phyloP scores from a whole-genome alignment of 148 eudicot genomes.

The Chenopodium album region DNA sequence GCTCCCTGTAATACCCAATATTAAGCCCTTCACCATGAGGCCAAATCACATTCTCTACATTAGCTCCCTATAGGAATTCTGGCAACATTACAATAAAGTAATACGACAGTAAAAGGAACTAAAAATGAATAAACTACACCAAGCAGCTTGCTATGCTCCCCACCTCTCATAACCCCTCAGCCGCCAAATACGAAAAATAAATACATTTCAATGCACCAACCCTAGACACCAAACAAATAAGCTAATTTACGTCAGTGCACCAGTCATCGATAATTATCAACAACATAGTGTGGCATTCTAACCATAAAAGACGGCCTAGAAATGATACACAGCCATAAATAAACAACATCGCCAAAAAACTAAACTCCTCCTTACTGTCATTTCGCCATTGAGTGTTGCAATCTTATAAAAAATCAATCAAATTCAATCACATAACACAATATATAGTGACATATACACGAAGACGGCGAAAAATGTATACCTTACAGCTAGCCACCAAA shows the following conservation, averaged over 20 bases:
- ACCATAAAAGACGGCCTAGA: not conserved
- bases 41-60: too few relatives aligned
- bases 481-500: conserved; percentile 79
- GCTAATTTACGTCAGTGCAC: not conserved
- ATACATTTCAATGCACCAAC: not conserved
- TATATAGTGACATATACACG: not conserved
- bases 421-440: not conserved
- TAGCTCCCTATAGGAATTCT: too few relatives aligned
- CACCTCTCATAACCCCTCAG: not conserved
- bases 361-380: not conserved
- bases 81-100: not conserved
- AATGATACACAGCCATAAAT: not conserved
- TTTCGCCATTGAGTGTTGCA: not conserved
- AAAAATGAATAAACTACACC: not conserved
- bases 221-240: not conserved
- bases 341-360: not conserved
- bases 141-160: not conserved
- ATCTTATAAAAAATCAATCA: not conserved
- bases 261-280: not conserved
- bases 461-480: conserved; percentile 17
- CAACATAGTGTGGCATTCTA: not conserved
- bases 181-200: not conserved
- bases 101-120: not conserved
- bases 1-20: too few relatives aligned
- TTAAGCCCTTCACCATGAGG: too few relatives aligned